phyloP scores from a whole-genome alignment of 768 basidiomycete species.

The Suillus weaverae region DNA sequence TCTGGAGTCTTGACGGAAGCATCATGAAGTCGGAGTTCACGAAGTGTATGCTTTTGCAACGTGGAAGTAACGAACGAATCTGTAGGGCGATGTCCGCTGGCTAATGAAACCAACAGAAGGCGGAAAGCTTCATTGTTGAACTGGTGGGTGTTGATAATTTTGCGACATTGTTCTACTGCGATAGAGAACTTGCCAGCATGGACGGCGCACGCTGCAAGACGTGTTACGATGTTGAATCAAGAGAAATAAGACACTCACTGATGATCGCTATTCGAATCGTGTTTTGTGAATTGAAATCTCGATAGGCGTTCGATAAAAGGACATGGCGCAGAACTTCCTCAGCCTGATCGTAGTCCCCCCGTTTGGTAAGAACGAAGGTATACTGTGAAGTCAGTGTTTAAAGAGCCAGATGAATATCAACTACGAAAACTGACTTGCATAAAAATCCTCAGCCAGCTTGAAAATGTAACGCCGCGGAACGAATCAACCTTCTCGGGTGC shows the following conservation, averaged over 20 bases:
- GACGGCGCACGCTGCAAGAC: conserved; percentile 67
- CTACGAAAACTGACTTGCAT: conserved; percentile 62
- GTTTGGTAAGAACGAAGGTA: conserved; percentile 64
- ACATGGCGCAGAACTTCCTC: conserved; percentile 80
- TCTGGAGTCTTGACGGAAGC: conserved; percentile 64
- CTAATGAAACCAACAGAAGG: conserved; percentile 70
- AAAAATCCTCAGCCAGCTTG: conserved; percentile 82
- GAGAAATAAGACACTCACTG: conserved; percentile 45
- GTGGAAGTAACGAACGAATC: conserved; percentile 78
- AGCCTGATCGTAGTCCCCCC: conserved; percentile 62
- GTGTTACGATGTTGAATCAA: neutral
- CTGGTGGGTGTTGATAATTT: conserved; percentile 72
- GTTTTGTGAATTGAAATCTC: conserved; percentile 58
- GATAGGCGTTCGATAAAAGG: conserved; percentile 71
- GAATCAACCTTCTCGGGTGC: conserved; percentile 51
- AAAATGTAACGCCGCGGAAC: conserved; percentile 81
- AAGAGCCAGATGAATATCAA: conserved; percentile 9
- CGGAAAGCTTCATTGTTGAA: conserved; percentile 87
- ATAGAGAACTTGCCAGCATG: conserved; percentile 51
- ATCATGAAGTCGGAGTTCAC: conserved; percentile 75
- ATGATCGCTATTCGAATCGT: conserved; percentile 76
- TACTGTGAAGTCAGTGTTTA: conserved; percentile 59
- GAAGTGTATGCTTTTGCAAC: conserved; percentile 79
- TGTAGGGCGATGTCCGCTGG: conserved; percentile 66
- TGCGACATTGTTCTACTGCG: conserved; percentile 75